Evolutionary conservation across 495 filamentous ascomycete genomes (phyloP), one percentile per base, ranked within the genome.

Genomic region (Penicillium cataractarum): DNA sequence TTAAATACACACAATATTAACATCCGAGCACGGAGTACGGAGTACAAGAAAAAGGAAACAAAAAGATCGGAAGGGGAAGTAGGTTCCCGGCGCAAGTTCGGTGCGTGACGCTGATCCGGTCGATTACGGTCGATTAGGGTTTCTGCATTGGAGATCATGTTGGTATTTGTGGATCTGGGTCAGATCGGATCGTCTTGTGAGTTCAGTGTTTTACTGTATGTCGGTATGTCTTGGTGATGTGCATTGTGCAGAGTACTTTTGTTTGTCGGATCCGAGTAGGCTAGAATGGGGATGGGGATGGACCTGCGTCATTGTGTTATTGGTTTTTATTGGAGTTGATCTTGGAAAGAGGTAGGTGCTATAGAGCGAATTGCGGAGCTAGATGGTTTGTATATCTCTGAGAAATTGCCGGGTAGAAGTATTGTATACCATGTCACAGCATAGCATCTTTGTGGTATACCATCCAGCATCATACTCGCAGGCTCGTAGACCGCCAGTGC

Each of bases 141-240:
- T 54, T 35, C 51, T 54, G 51, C 51, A 54, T 35, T 54, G 51
- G 22, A 33, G 51, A 54, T 54, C 51, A 35, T 54, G 42, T 54
- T 26, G 21, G 24, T 50, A 29, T 15, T n/a, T 29, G 46, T 50
- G 24, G 46, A 50, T 29, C 46, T 3, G 24, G 12, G n/a, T 22
- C 21, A 17, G 44, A 29, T 24, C 42, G 19, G 19, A 21, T 46
- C 42, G 21, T 21, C 19, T 22, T 46, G 40, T 9, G 7, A 44
- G n/a, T n/a, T n/a, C n/a, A n/a, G n/a, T n/a, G n/a, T n/a, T 24
- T 24, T 50, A 54, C 17, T n/a, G 8, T 15, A 10, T 54, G 17
- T 31, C n/a, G 17, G 35, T 39, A 39, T 39, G 35, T 19, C 29
- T n/a, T 32, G 31, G 10, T 35, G 19, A 54, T 54, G 49, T 21